These are phyloP conservation scores for Salvia hispanica DNA, from an alignment of 257 asterid genomes.

Conservation along the genomic window DNA sequence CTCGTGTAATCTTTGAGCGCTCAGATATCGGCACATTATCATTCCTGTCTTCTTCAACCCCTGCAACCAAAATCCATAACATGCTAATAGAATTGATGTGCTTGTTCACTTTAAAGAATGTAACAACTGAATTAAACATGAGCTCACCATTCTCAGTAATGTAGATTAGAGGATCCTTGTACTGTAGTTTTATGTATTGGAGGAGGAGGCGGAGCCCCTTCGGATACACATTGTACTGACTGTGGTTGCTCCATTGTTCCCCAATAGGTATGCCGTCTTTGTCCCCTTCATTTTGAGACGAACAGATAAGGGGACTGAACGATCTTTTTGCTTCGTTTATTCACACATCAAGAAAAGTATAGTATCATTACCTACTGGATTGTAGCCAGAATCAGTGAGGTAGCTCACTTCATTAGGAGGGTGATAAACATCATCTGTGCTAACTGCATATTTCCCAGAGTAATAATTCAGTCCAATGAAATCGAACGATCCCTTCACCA, in stretches of 20 bases:
- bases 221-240: slow-evolving; percentile 18
- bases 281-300: background rate
- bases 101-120: too few relatives aligned
- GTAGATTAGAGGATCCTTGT: slow-evolving; percentile 45
- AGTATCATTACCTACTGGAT: background rate
- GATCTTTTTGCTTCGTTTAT: background rate
- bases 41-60: too few relatives aligned
- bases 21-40: too few relatives aligned
- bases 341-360: background rate
- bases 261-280: slow-evolving; percentile 32
- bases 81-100: too few relatives aligned
- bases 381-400: slow-evolving; percentile 25
- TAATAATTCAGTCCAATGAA: slow-evolving; percentile 43
- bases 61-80: too few relatives aligned
- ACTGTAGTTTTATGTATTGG: slow-evolving; percentile 34
- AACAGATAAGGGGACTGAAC: too few relatives aligned
- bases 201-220: slow-evolving; percentile 37
- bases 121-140: too few relatives aligned
- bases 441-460: slow-evolving; percentile 27
- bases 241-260: slow-evolving; percentile 26
- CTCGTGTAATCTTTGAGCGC: too few relatives aligned
- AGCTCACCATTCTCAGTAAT: slow-evolving; percentile 45
- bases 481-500: slow-evolving; percentile 41
- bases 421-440: background rate
- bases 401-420: slow-evolving; percentile 15